phyloP scores from a whole-genome alignment of 2,329 filamentous ascomycete species.

The Colletotrichum sidae region DNA sequence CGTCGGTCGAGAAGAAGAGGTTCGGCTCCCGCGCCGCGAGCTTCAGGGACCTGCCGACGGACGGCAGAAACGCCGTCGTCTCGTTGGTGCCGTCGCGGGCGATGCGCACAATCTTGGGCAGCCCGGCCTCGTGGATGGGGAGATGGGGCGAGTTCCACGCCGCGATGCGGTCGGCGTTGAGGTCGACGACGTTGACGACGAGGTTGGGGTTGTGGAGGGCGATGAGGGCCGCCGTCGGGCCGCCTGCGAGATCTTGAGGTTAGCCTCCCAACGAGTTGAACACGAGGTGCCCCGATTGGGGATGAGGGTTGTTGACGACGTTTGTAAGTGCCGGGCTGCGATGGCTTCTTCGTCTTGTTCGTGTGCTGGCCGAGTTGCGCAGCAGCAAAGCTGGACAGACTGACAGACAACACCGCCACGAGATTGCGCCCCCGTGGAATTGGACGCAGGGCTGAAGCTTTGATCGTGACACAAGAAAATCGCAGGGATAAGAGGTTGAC shows the following conservation, averaged over 20 bases:
- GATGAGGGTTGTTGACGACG: not conserved
- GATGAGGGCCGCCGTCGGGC: conserved; percentile 80
- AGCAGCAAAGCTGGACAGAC: no score
- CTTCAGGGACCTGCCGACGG: conserved; percentile 46
- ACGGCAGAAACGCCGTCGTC: conserved; percentile 53
- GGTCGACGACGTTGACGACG: conserved; percentile 80
- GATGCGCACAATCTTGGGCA: conserved; percentile 74
- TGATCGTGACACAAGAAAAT: not conserved
- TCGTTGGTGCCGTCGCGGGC: conserved; percentile 68
- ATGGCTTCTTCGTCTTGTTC: not conserved
- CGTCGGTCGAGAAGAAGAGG: conserved; percentile 78
- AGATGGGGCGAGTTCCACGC: conserved; percentile 80
- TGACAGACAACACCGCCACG: no score
- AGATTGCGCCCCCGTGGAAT: not conserved
- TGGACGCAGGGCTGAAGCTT: not conserved
- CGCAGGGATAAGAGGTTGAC: conserved; percentile 5
- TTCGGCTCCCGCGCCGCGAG: conserved; percentile 68
- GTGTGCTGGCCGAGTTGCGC: no score
- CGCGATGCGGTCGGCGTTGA: conserved; percentile 72
- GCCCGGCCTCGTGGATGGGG: conserved; percentile 81
- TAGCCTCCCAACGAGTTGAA: no score
- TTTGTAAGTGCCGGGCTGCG: not conserved
- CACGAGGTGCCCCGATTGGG: no score
- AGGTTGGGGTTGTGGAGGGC: conserved; percentile 79
- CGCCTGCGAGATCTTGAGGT: conserved; percentile 58